Conservation (phyloP, 768 basidiomycete species). For the Nidula microcarpa region DNA sequence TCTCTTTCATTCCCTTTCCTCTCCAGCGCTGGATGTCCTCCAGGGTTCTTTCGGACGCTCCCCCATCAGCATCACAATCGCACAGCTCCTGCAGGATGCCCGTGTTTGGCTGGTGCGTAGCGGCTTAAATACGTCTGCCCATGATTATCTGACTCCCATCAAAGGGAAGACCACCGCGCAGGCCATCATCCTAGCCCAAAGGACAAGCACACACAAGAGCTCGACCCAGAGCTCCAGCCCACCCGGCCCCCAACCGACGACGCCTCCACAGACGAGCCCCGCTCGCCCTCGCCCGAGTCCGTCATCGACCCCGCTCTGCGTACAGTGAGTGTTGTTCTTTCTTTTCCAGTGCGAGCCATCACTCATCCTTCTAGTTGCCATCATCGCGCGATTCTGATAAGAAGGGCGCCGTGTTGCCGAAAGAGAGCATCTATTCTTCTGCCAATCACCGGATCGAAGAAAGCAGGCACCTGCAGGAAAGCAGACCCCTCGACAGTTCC, state of each 20-base stretch:
- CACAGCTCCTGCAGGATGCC: conserved; percentile 20
- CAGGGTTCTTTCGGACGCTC: conserved; percentile 12
- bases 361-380: conserved; percentile 19
- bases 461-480: not conserved
- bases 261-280: conserved; percentile 10
- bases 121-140: conserved; percentile 22
- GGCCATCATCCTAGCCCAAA: conserved; percentile 1
- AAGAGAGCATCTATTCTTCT: conserved; percentile 3
- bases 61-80: conserved; percentile 13
- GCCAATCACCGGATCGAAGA: conserved; percentile 3
- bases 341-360: conserved; percentile 17
- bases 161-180: conserved; percentile 15
- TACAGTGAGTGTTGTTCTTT: conserved; percentile 32
- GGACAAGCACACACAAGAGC: not conserved
- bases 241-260: not conserved
- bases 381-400: conserved; percentile 33
- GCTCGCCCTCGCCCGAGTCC: conserved; percentile 10
- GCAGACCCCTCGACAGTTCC: conserved; percentile 8
- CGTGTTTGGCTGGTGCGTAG: conserved; percentile 27
- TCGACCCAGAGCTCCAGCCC: not conserved
- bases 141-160: conserved; percentile 17
- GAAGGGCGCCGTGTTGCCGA: conserved; percentile 15
- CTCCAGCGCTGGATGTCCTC: conserved; percentile 10
- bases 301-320: conserved; percentile 25
- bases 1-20: not conserved